Percentiles rank a stretch among this genome's conserved stretches.
These are phyloP conservation scores for Lactarius pseudohatsudake DNA, from an alignment of 768 basidiomycete genomes.

Conservation along the genomic window DNA sequence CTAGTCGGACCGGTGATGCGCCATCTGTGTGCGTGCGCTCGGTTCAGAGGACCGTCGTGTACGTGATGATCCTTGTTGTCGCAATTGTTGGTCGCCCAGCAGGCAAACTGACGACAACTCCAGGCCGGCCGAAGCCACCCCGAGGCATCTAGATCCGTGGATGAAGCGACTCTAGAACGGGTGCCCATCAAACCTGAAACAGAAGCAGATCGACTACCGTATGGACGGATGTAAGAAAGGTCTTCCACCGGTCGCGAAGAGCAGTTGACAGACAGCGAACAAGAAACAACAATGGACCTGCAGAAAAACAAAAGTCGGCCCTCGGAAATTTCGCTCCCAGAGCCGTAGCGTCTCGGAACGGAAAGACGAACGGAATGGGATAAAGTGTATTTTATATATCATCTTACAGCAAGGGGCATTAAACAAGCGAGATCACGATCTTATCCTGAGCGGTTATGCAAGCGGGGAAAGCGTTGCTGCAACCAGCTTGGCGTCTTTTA, in stretches of 20 bases:
- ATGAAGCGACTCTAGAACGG: not conserved
- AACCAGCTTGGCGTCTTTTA: not conserved
- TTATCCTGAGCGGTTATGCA: not conserved
- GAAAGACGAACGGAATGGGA: conserved; percentile 1
- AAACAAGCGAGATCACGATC: conserved; percentile 9
- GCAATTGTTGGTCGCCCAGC: not conserved
- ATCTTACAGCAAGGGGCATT: not conserved
- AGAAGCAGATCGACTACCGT: not conserved
- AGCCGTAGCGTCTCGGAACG: conserved; percentile 1
- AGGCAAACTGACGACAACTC: not conserved
- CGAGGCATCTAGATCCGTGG: not conserved
- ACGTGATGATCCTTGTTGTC: not conserved
- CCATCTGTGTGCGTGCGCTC: not conserved
- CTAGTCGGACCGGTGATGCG: conserved; percentile 12
- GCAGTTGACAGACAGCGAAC: not conserved
- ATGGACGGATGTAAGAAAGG: not conserved
- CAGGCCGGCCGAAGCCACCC: conserved; percentile 1
- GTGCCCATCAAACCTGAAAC: not conserved
- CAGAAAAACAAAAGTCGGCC: not conserved
- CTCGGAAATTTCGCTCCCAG: not conserved
- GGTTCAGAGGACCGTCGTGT: conserved; percentile 12
- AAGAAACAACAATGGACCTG: not conserved
- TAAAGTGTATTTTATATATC: not conserved
- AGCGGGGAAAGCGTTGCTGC: conserved; percentile 10
- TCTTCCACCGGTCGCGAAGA: not conserved